Conservation (phyloP, 495 filamentous ascomycete genomes). For the Penicillium ucsense region DNA sequence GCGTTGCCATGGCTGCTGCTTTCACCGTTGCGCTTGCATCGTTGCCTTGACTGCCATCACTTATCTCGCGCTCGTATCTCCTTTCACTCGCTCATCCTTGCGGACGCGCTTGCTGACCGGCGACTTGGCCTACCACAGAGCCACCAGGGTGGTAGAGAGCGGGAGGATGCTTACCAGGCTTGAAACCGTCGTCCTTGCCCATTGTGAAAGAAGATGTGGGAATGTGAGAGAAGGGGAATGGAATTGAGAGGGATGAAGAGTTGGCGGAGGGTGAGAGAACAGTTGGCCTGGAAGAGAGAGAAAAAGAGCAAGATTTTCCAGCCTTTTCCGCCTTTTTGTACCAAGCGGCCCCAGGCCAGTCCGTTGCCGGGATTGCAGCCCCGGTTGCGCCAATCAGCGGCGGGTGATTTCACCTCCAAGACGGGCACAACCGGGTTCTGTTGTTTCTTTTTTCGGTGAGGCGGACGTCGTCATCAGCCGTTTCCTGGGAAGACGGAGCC, state of each 20-base stretch:
- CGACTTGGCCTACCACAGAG: too few relatives aligned
- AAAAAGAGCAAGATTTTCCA: constrained; percentile 23
- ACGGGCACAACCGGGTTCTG: constrained; percentile 30
- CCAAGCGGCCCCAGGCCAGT: constrained; percentile 20
- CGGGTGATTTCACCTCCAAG: constrained; percentile 24
- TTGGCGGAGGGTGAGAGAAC: constrained; percentile 10
- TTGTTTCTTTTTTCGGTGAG: neutral
- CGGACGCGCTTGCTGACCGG: too few relatives aligned
- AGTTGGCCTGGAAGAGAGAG: too few relatives aligned
- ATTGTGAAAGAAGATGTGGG: constrained; percentile 30
- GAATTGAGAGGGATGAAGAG: constrained; percentile 20
- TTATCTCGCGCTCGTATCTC: too few relatives aligned
- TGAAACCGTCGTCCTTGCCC: constrained; percentile 36
- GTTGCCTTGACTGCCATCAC: too few relatives aligned
- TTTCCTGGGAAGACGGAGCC: too few relatives aligned
- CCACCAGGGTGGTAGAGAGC: neutral
- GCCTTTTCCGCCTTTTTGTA: constrained; percentile 22
- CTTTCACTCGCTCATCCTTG: neutral
- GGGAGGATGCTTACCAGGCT: constrained; percentile 28
- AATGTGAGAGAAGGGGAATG: constrained; percentile 21
- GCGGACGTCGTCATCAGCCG: neutral
- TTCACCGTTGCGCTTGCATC: neutral
- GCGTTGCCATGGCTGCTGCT: neutral
- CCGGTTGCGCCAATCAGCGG: constrained; percentile 25
- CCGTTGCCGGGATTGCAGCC: constrained; percentile 27